A percentile compares a stretch with the other conserved stretches of the same genome.
These are phyloP conservation scores for Hanseniaspora mollemarum DNA, from an alignment of 805 yeast genomes.

Conservation along the genomic window DNA sequence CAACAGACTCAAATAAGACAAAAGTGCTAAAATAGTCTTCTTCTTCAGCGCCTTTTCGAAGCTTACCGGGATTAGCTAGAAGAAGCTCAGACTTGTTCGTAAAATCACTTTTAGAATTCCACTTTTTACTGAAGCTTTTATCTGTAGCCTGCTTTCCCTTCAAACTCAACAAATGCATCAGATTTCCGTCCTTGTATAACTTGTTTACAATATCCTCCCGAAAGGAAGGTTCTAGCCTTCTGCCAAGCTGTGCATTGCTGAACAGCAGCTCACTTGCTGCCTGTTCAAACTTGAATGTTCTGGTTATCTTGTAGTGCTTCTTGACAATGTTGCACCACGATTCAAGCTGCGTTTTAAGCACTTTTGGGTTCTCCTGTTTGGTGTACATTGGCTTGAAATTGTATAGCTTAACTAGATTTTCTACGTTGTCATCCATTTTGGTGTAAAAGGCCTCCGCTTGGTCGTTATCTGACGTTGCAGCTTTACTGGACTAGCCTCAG, in stretches of 20 bases:
- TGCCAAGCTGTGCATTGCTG: background rate
- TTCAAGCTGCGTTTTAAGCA: conserved; percentile 1
- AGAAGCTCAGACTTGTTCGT: background rate
- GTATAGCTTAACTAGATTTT: conserved; percentile 3
- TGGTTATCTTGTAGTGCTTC: background rate
- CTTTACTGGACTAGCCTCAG: too few species aligned
- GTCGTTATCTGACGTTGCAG: too few species aligned
- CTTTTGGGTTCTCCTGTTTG: conserved; percentile 2
- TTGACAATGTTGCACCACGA: background rate
- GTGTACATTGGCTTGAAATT: conserved; percentile 13
- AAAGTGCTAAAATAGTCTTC: background rate
- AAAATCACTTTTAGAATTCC: background rate
- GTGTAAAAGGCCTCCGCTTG: too few species aligned
- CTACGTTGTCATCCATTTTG: background rate
- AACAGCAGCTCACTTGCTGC: background rate
- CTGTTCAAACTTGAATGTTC: background rate
- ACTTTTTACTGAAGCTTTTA: background rate
- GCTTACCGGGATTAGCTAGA: background rate
- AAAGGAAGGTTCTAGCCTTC: background rate
- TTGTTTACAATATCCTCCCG: background rate
- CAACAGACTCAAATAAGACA: background rate
- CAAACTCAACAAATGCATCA: background rate
- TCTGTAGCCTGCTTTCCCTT: background rate
- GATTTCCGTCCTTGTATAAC: background rate
- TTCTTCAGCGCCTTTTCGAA: background rate